Evolutionary conservation across 805 yeast species (phyloP), one percentile per base, ranked within the genome.

Genomic region (Barnettozyma sp.): DNA sequence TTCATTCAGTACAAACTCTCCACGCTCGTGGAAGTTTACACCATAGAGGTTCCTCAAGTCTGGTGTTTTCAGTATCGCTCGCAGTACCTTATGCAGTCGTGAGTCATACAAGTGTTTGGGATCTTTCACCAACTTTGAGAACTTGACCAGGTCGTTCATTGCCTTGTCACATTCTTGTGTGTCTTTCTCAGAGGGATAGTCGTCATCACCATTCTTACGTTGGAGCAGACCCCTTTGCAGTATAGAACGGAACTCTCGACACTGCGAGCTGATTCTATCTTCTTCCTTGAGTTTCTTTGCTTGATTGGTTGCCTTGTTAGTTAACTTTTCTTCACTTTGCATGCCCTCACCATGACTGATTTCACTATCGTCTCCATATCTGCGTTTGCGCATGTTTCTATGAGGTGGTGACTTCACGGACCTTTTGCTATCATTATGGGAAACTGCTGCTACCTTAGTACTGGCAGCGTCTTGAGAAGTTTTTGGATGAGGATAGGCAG

Each of bases 31-130:
- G 39, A 71, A 58, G 39, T 63, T 60, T 50, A 60, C 68, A 40
- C 69, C 66, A 28, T 66, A 63, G 10, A 64, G 59, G 42, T 64
- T 61, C 40, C 58, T 66, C 43, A 69, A 56, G 26, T 58, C 56
- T 21, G 57, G 59, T 38, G 62, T 60, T 38, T 60, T 62, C 34
- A 62, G 40, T 15, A 71, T 68, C 38, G 72, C 70, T 45, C 65
- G 68, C 40, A 71, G 48, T 1, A 71, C 76, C 49, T 71, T 71
- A 46, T 71, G 75, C 35, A 71, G 56, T 46, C 70, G 71, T 14
- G 76, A 68, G 17, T 54, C 54, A 33, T 56, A 57, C 40, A 71
- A 56, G 16, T 70, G 49, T n/a, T 63, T 65, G 15, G 58, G 52
- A 21, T 50, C 59, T 26, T 70, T 61, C 3, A 42, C 29, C 8